Base-by-base conservation (phyloP, 2,329 filamentous ascomycete genomes). In the Fusarium irregulare region DNA sequence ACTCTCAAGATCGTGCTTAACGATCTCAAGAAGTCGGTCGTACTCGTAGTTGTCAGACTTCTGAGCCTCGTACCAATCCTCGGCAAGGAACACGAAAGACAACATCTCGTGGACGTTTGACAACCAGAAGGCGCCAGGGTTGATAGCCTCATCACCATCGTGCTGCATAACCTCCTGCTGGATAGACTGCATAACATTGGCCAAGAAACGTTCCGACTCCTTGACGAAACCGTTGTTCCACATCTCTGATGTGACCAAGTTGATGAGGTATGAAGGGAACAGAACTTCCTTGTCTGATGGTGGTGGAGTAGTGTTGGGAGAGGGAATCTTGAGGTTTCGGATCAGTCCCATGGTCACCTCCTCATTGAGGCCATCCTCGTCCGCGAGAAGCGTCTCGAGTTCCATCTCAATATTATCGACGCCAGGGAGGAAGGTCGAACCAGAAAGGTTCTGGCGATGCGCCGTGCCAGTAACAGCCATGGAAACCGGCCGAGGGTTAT, bases 171-270 rank as follows among this genome's bases (percentile, higher is more conserved):
- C 96, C 80, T 99, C 96, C 80, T 98, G 94, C 80, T 99, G 96
- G 77, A 99, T 98, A 10, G 94, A 97, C 82, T 98, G 96, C 96
- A 99, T 99, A 71, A 99, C 96, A 76, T 98, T 99, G 77, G 96
- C 96, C 68, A 99, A 87, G 88, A 99, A 99, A 58, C 95, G 92
- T 83, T 99, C 96, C 6, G 96, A 98, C 82, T 99, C 96, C 85
- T 99, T 99, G 75, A 99, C 96, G 78, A 98, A 99, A 48, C 96
- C 96, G 76, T 99, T 99, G 85, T 99, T 99, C 96, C 96, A 99
- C 96, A 99, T 99, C 84, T 99, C 96, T 18, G 94, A 98, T 14
- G 96, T 99, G 70, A 99, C 96, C 66, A 99, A 87, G 81, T 99
- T 99, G 85, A 99, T 99, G 75, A 99, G 90, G 80, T 98, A 99